These are phyloP conservation scores for Aureobasidium leucospermi DNA, from an alignment of 2,329 filamentous ascomycete species.

Conservation along the genomic window DNA sequence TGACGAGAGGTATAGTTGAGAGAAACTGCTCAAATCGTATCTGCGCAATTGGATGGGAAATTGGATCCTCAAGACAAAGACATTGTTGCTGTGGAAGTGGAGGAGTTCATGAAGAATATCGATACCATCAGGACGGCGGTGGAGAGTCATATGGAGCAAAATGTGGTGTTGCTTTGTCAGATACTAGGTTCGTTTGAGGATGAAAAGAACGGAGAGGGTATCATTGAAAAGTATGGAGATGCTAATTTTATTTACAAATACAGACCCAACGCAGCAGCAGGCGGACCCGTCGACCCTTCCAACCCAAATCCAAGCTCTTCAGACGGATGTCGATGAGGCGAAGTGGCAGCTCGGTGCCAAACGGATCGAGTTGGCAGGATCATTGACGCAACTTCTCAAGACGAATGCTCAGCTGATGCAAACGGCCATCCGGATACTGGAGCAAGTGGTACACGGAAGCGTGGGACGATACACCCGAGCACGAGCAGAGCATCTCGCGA, in stretches of 20 bases:
- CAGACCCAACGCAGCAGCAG: conserved; percentile 14
- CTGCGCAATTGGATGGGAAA: conserved; percentile 32
- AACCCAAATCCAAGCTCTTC: conserved; percentile 7
- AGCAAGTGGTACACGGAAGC: conserved; percentile 41
- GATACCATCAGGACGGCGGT: conserved; percentile 28
- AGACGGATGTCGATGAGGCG: conserved; percentile 18
- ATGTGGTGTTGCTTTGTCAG: conserved; percentile 27
- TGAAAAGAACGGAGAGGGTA: neutral
- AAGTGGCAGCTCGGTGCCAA: conserved; percentile 22
- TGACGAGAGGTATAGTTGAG: conserved; percentile 26
- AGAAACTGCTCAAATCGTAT: conserved; percentile 35
- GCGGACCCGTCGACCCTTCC: conserved; percentile 2
- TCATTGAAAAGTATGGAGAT: conserved; percentile 1
- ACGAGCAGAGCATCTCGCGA: conserved; percentile 36
- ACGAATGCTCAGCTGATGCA: conserved; percentile 32
- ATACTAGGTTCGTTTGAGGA: conserved; percentile 19
- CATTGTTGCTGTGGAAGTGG: conserved; percentile 33
- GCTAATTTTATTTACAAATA: conserved; percentile 6
- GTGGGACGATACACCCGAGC: conserved; percentile 35
- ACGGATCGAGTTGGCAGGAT: conserved; percentile 29
- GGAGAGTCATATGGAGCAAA: conserved; percentile 27
- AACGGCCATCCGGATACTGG: conserved; percentile 35
- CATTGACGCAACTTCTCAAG: conserved; percentile 27
- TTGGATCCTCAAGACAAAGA: conserved; percentile 31
- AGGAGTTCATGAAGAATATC: conserved; percentile 34